These are phyloP conservation scores for Agrocybe pediades DNA, from an alignment of 768 basidiomycete species.

Conservation along the genomic window DNA sequence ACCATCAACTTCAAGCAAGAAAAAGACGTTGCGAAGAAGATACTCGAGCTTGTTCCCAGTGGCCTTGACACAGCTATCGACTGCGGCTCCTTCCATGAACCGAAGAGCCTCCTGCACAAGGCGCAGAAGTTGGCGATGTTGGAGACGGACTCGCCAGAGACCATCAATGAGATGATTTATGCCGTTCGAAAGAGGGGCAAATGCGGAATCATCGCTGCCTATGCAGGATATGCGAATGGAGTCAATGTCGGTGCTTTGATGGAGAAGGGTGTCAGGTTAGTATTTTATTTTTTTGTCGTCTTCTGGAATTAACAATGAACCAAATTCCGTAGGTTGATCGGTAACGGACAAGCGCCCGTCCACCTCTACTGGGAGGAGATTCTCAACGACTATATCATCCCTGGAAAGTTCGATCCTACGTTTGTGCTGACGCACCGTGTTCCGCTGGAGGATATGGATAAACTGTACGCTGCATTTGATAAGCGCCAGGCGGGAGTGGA, in stretches of 20 bases:
- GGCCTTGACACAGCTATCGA: conserved; percentile 70
- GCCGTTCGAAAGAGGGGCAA: conserved; percentile 57
- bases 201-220: conserved; percentile 68
- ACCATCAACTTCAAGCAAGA: conserved; percentile 58
- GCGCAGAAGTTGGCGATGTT: conserved; percentile 71
- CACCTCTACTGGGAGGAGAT: conserved; percentile 77
- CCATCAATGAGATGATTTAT: conserved; percentile 48
- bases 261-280: conserved; percentile 71
- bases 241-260: conserved; percentile 75
- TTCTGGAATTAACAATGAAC: neutral
- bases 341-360: conserved; percentile 76
- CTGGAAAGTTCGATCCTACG: conserved; percentile 66
- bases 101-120: conserved; percentile 65
- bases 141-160: conserved; percentile 76
- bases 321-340: conserved; percentile 46
- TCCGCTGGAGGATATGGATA: conserved; percentile 64
- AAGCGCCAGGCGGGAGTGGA: conserved; percentile 54
- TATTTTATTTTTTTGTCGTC: neutral
- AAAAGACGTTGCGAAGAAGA: conserved; percentile 48
- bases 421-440: conserved; percentile 64
- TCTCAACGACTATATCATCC: conserved; percentile 60
- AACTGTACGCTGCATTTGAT: conserved; percentile 68
- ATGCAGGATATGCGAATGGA: conserved; percentile 66
- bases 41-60: conserved; percentile 61
- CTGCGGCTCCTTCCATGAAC: conserved; percentile 70